These are phyloP conservation scores for Sporopachydermia lactativora DNA, from an alignment of 805 yeast species.

Conservation along the genomic window DNA sequence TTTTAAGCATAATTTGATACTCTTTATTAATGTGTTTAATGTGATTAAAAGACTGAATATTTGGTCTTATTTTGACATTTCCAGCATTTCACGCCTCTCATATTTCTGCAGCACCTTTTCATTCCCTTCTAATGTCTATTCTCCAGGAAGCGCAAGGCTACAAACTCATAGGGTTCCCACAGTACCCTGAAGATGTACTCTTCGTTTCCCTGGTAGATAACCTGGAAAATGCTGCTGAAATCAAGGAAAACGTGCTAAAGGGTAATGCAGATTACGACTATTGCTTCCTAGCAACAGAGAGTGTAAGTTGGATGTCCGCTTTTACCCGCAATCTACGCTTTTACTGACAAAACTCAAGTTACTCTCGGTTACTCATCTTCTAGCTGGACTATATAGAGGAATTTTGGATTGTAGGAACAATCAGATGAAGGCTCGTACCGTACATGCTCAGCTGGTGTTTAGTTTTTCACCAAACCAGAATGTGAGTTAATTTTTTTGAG, in stretches of 20 bases:
- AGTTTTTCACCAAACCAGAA: conserved; percentile 58
- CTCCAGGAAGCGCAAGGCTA: neutral
- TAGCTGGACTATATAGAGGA: neutral
- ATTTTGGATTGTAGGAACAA: neutral
- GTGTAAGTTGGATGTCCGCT: no score
- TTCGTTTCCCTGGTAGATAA: neutral
- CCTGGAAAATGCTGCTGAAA: neutral
- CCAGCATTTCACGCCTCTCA: no score
- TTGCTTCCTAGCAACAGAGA: neutral
- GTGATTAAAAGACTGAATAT: no score
- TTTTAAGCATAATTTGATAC: no score
- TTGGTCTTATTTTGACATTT: no score
- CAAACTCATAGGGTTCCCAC: neutral
- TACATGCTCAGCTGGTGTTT: conserved; percentile 61
- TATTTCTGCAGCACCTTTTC: no score
- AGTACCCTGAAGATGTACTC: neutral
- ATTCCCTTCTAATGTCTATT: no score
- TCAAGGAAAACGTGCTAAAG: neutral
- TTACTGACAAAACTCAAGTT: neutral
- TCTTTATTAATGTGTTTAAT: no score
- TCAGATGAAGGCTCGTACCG: conserved; percentile 40
- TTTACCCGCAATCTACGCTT: no score
- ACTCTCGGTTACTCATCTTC: neutral
- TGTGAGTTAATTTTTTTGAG: conserved; percentile 26
- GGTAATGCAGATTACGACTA: neutral